Evolutionary conservation across 495 filamentous ascomycete genomes (phyloP), one percentile per base, ranked within the genome.

Genomic region (Wilcoxina mikolae): DNA sequence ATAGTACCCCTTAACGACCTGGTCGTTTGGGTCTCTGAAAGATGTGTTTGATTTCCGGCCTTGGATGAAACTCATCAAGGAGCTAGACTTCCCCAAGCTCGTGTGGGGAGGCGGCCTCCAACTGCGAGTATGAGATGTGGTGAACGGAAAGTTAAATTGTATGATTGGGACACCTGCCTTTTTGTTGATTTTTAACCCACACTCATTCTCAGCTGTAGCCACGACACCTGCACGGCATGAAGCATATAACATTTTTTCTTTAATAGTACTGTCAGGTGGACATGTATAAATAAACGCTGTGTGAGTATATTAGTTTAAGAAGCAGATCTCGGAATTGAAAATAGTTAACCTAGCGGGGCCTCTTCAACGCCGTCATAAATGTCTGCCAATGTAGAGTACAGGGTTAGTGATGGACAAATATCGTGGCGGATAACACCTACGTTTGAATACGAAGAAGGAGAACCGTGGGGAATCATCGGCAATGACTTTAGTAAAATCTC

Each of bases 231-330:
- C 78, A 27, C 76, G 76, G 64, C 86, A 85, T 59, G 84, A 84
- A 28, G 93, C 87, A 67, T 95, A 94, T 58, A 96, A 71, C 91
- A 98, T 98, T 49, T 87, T 79, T 67, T 87, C 86, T 69, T 87
- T 94, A 71, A 96, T 85, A 59, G 83, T 85, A 0, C 80, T 78
- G 3, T 70, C 78, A 2, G 76, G 73, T 3, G 91, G 91, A 63
- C 90, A 95, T 4, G 88, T 95, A 69, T 95, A 96, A 63, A 96
- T 81, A 72, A 96, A 98, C 26, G 95, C 74, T 28, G 33, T 49
- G 9, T n/a, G n/a, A n/a, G n/a, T 2, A 15, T 15, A 3, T 49
- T 25, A 49, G 46, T 25, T 28, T 3, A 17, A 2, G n/a, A 23
- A 26, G 11, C 24, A 3, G 2, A 20, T 17, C 7, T 3, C 9